Conservation (phyloP, 1,284 basidiomycete species). For the Rhodotorula sp. region DNA sequence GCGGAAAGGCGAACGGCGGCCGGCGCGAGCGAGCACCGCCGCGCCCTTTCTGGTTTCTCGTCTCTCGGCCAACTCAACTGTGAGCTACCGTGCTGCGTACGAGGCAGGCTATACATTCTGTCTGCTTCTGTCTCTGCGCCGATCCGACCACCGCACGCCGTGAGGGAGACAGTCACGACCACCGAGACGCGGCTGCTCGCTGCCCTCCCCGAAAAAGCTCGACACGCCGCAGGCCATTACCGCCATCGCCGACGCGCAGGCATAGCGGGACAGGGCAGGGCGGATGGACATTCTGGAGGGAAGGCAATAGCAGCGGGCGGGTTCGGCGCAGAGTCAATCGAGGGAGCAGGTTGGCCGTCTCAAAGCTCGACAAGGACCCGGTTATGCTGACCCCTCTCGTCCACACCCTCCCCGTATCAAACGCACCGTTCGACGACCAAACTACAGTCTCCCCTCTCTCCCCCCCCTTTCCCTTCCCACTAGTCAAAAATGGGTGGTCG, state of each 20-base stretch:
- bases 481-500: conserved; percentile 41
- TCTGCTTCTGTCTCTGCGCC: background rate
- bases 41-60: background rate
- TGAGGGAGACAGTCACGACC: background rate
- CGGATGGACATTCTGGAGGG: too few species aligned
- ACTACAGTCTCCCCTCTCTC: conserved; percentile 5
- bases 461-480: conserved; percentile 12
- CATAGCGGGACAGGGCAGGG: background rate
- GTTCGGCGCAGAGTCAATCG: too few species aligned
- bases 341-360: background rate
- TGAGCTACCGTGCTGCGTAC: background rate
- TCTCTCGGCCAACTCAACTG: conserved; percentile 11
- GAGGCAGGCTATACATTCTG: background rate
- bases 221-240: background rate
- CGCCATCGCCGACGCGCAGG: background rate
- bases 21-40: background rate
- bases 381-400: conserved; percentile 2
- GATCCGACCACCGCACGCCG: background rate
- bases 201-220: background rate
- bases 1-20: background rate
- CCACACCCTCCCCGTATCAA: background rate
- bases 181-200: background rate
- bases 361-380: conserved; percentile 6
- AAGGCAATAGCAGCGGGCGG: too few species aligned
- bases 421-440: background rate